These are phyloP conservation scores for Backusella tarrabulga DNA, from an alignment of 192 early-diverging fungal genomes.

Conservation along the genomic window DNA sequence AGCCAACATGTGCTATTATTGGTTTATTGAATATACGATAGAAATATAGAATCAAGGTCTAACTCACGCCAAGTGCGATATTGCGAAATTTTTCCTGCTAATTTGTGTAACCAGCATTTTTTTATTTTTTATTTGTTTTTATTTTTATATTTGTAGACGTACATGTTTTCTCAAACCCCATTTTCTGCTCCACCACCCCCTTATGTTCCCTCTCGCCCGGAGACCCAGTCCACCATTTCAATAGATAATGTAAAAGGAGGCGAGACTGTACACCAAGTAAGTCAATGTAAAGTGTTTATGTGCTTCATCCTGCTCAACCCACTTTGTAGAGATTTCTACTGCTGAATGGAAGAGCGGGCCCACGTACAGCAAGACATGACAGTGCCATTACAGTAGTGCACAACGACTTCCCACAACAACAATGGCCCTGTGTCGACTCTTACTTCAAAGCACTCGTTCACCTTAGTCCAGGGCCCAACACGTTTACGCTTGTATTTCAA, in stretches of 20 bases:
- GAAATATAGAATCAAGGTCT: no score
- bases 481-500: conserved; percentile 43
- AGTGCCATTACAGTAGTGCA: conserved; percentile 20
- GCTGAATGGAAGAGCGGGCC: conserved; percentile 35
- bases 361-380: conserved; percentile 5
- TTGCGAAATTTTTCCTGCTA: no score
- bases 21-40: no score
- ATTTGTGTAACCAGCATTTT: no score
- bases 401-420: conserved; percentile 44
- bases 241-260: conserved; percentile 18
- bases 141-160: no score
- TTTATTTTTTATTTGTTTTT: no score
- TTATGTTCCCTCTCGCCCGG: background rate
- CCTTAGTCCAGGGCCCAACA: conserved; percentile 54
- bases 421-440: conserved; percentile 52
- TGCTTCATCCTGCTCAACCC: background rate
- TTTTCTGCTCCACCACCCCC: background rate
- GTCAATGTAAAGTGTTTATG: background rate
- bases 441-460: conserved; percentile 61
- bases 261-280: conserved; percentile 25
- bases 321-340: conserved; percentile 19
- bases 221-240: background rate
- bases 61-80: no score
- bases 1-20: no score
- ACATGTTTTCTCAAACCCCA: background rate